Percentiles rank a stretch among this genome's conserved stretches.
Evolutionary conservation across 2,329 filamentous ascomycete species (phyloP).

Genomic region (Hypoxylon sp.): DNA sequence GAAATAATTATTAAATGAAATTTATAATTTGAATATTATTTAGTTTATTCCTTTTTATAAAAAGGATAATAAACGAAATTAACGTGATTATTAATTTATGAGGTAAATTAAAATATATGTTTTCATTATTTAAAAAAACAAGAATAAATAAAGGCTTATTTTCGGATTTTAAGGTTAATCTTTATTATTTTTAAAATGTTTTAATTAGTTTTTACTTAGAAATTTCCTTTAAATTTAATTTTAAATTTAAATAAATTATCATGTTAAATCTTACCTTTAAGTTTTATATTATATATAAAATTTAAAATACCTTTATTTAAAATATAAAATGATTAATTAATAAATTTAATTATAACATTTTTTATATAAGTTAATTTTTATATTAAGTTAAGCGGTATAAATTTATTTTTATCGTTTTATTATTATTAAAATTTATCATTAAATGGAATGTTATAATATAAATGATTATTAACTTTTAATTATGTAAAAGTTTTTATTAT

Average conservation of each 20-base stretch:
- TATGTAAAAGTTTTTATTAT: background rate
- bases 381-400: background rate
- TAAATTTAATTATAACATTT: background rate
- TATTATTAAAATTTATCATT: background rate
- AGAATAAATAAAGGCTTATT: no score
- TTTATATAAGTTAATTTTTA: background rate
- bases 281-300: background rate
- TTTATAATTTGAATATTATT: background rate
- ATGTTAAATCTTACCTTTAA: background rate
- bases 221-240: background rate
- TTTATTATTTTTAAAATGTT: no score
- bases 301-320: background rate
- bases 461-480: no score
- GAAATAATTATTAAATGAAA: background rate
- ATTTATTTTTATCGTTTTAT: background rate
- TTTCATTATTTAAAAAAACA: background rate
- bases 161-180: no score
- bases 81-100: background rate
- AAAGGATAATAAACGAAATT: background rate
- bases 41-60: no score
- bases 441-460: background rate
- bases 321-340: background rate
- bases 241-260: background rate
- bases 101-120: background rate
- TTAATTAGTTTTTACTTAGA: no score